A percentile compares a stretch with the other conserved stretches of the same genome.
These are phyloP conservation scores for Termitomyces sp. DNA, from an alignment of 768 basidiomycete genomes.

Conservation along the genomic window DNA sequence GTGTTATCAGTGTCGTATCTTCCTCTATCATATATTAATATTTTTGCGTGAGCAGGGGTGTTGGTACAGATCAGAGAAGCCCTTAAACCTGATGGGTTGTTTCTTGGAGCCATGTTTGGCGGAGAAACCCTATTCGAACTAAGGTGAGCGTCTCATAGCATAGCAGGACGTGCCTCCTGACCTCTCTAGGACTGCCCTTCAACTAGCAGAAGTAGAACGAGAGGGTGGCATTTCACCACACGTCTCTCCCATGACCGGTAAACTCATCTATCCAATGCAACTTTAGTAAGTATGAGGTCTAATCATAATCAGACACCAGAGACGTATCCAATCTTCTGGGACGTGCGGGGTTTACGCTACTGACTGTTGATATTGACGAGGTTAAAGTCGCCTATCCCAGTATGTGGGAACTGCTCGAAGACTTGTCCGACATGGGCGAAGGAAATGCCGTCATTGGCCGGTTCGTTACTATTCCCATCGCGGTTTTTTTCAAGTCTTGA, in stretches of 20 bases:
- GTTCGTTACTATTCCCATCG: slow-evolving; percentile 32
- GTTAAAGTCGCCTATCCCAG: slow-evolving; percentile 86
- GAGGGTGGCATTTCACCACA: slow-evolving; percentile 97
- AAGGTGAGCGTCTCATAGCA: slow-evolving; percentile 38
- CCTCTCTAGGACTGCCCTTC: slow-evolving; percentile 72
- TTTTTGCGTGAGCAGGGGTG: slow-evolving; percentile 45
- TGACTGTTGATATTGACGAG: slow-evolving; percentile 96
- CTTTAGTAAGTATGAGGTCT: not conserved
- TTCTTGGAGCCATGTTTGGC: slow-evolving; percentile 92
- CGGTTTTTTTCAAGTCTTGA: not conserved
- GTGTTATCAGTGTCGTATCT: slow-evolving; percentile 13
- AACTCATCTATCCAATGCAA: slow-evolving; percentile 12
- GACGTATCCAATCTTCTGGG: slow-evolving; percentile 91
- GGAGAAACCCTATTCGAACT: slow-evolving; percentile 97
- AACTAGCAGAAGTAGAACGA: slow-evolving; percentile 90
- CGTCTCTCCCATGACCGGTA: slow-evolving; percentile 96
- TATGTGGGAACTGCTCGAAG: slow-evolving; percentile 94
- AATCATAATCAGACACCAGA: slow-evolving; percentile 64
- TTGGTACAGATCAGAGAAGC: slow-evolving; percentile 85
- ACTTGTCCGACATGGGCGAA: slow-evolving; percentile 96
- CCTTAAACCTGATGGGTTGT: slow-evolving; percentile 87
- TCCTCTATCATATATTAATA: not conserved
- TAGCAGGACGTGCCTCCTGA: not conserved
- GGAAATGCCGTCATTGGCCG: slow-evolving; percentile 86
- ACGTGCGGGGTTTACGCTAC: slow-evolving; percentile 88